Conservation (phyloP, 2,329 filamentous ascomycete species). For the Xylaria sp. region DNA sequence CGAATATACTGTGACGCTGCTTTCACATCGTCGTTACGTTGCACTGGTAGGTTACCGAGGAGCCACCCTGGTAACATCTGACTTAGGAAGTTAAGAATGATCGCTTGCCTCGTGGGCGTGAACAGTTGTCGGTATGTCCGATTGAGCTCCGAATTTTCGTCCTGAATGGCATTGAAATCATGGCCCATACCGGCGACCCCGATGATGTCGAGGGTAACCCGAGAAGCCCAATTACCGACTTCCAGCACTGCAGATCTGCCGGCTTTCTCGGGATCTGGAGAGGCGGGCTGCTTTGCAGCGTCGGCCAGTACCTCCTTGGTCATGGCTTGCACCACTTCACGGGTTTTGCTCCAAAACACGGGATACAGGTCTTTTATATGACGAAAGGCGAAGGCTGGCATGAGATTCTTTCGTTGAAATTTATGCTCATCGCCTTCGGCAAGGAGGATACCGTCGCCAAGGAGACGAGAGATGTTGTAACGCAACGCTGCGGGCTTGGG, state of each 20-base stretch:
- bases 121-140: constrained; percentile 68
- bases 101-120: constrained; percentile 61
- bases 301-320: constrained; percentile 59
- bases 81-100: constrained; percentile 66
- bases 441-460: constrained; percentile 78
- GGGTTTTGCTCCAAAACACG: constrained; percentile 82
- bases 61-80: constrained; percentile 73
- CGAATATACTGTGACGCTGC: constrained; percentile 70
- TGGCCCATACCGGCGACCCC: constrained; percentile 76
- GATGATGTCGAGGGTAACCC: constrained; percentile 80
- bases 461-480: constrained; percentile 67
- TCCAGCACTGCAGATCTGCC: constrained; percentile 61
- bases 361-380: constrained; percentile 88
- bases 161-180: constrained; percentile 73
- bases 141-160: constrained; percentile 70
- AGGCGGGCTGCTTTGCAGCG: constrained; percentile 37
- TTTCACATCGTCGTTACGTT: constrained; percentile 74
- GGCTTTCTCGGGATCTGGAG: constrained; percentile 48
- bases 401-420: constrained; percentile 79
- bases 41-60: constrained; percentile 71
- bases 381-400: constrained; percentile 86
- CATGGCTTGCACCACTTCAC: constrained; percentile 74
- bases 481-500: constrained; percentile 68
- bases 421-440: constrained; percentile 94
- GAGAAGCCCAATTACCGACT: constrained; percentile 71